Evolutionary conservation across 108 stramenopile genomes (phyloP), one percentile per base, ranked within the genome.

Genomic region (Conticribra weissflogii): DNA sequence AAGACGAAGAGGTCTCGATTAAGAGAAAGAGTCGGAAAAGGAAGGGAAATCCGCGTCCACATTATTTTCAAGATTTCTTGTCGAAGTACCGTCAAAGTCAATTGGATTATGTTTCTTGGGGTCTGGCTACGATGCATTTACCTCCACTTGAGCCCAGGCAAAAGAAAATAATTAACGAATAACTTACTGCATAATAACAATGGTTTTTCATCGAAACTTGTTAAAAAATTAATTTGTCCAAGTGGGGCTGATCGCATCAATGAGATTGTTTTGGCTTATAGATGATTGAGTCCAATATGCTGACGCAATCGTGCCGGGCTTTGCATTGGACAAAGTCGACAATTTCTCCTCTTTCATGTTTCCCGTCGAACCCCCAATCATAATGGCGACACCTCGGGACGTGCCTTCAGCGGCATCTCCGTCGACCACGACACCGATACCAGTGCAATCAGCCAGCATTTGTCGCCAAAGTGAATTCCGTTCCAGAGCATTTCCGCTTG

Each of bases 401-500:
- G 88, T 93, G 19, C 85, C 89, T 54, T 93, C 92, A 5, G 51
- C 45, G 8, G 83, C 76, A 21, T 84, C 87, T 28, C 47, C 59
- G 57, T 90, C 92, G 5, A 93, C 61, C 2, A 88, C 60, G 15
- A 93, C 83, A 32, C 54, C 30, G 46, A 84, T 54, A 17, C 78
- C 85, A 52, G 73, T 74, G 57, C 85, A 73, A 79, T 94, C 88
- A 29, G 88, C 78, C 41, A 94, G 44, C 90, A 91, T 89, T 73
- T 86, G 86, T 25, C 93, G 61, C 93, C 93, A 94, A 2, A 84
- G 62, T 8, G 74, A 47, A 74, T 91, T 94, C 23, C 62, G 60
- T 67, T 94, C 92, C 59, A 94, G 44, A 9, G 90, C 90, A 50
- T 86, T 85, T 15, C 93, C 93, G 65, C 90, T 91, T 41, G 72